Base-by-base conservation (phyloP, 768 basidiomycete species). In the Hygrophoropsis aurantiaca region DNA sequence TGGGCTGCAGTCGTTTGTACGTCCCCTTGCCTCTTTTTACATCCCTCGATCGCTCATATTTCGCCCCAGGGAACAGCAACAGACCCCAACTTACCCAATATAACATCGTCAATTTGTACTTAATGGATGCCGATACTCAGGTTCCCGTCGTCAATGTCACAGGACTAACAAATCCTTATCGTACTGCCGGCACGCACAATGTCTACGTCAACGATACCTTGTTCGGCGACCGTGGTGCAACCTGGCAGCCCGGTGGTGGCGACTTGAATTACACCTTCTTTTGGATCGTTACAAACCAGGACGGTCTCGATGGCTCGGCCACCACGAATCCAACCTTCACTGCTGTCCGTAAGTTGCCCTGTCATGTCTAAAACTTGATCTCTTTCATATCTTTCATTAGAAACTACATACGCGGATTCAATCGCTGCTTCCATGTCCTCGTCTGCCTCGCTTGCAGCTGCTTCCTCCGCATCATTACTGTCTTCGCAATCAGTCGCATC, bases 1-100 rank as follows among this genome's bases (percentile, higher is more conserved):
- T 90, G 80, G 75, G 80, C 83, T 4, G 77, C 82, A 30, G 84
- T 92, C 60, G 81, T 92, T 59, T 94, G 91, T 90, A 60, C 65
- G 88, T 85, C 23, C 51, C 50, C 5, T 57, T 34, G 35, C 49
- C 51, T 27, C 49, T 52, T n/a, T 30, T 45, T 8, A 11, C 7
- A 38, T 7, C 11, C 42, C 36, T 38, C 30, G 33, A 36, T 50
- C 49, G 27, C 16, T 57, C 52, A 43, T 44, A 62, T 42, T 42
- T 19, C 39, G 46, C 49, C 45, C 39, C 64, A 90, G 87, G 88
- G 88, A 91, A 92, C 59, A 84, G 81, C 51, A 74, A 75, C 47
- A 74, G 81, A 27, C 87, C 89, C 6, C 74, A 82, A 50, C 72
- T 86, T 42, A 77, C 75, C 30, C 85, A 85, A 66, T 72, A 62